These are phyloP conservation scores for Chrysosporium keratinophilum DNA, from an alignment of 2,329 filamentous ascomycete species.

Conservation along the genomic window DNA sequence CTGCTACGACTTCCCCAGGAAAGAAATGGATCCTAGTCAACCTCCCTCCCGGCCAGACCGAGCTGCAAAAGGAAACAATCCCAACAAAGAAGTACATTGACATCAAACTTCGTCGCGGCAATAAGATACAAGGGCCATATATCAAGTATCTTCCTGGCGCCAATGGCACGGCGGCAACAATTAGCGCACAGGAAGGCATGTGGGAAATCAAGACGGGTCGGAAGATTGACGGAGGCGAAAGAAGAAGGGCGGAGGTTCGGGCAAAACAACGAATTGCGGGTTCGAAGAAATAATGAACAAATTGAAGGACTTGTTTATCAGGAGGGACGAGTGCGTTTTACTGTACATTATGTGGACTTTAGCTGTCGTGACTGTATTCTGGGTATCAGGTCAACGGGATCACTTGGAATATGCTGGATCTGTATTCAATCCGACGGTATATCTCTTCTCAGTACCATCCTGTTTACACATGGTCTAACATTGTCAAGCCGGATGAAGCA, in stretches of 20 bases:
- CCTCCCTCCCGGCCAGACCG: conserved; percentile 46
- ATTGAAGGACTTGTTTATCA: not conserved
- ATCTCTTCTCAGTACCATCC: too few relatives aligned
- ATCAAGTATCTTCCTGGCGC: conserved; percentile 57
- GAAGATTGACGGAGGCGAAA: conserved; percentile 95
- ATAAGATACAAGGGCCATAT: conserved; percentile 64
- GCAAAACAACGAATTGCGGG: conserved; percentile 76
- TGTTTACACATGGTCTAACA: too few relatives aligned
- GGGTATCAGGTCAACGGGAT: not conserved
- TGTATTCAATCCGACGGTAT: too few relatives aligned
- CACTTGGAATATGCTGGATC: not conserved
- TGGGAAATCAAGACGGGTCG: conserved; percentile 81
- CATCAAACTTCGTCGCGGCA: conserved; percentile 58
- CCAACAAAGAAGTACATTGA: conserved; percentile 49
- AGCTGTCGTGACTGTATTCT: not conserved
- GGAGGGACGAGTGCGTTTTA: not conserved
- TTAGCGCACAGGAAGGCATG: conserved; percentile 72
- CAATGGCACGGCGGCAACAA: conserved; percentile 49
- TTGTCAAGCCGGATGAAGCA: not conserved
- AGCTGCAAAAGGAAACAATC: conserved; percentile 38
- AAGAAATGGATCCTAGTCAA: conserved; percentile 53
- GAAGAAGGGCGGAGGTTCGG: conserved; percentile 71
- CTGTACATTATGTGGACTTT: not conserved
- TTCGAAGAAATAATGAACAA: conserved; percentile 25
- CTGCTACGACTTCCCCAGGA: conserved; percentile 43